A percentile compares a stretch with the other conserved stretches of the same genome.
phyloP scores from a whole-genome alignment of 768 basidiomycete genomes.

The Mycena vitilis region DNA sequence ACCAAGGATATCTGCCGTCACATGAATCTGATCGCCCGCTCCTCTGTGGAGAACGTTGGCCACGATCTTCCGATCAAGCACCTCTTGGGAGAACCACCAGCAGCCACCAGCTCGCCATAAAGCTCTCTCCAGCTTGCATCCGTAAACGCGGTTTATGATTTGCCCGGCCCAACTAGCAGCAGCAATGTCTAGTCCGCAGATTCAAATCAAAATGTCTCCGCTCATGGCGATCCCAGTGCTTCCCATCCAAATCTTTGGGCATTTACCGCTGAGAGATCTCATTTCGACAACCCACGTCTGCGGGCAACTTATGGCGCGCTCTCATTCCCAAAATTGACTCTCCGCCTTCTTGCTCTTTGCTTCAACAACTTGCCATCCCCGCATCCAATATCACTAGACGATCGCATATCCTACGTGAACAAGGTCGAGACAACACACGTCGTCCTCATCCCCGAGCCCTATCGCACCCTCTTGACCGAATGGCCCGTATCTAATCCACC shows the following conservation, averaged over 20 bases:
- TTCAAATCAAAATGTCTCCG: no score
- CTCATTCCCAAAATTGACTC: constrained; percentile 26
- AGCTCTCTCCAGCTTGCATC: no score
- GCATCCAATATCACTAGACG: not conserved
- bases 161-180: no score
- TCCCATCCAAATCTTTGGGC: constrained; percentile 20
- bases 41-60: no score
- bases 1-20: no score
- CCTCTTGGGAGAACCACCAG: no score
- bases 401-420: constrained; percentile 18
- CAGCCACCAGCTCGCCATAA: no score
- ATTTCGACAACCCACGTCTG: constrained; percentile 23
- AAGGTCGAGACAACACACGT: constrained; percentile 15
- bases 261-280: constrained; percentile 17
- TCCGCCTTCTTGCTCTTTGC: constrained; percentile 21
- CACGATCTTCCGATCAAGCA: no score
- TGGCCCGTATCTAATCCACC: constrained; percentile 29
- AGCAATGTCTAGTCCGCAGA: no score
- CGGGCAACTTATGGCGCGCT: constrained; percentile 26
- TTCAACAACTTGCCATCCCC: constrained; percentile 1
- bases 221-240: constrained; percentile 12
- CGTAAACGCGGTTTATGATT: no score
- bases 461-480: constrained; percentile 30
- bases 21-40: no score
- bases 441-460: constrained; percentile 25